phyloP scores from a whole-genome alignment of 23 red algal genomes.

The Pyropia haitanensis region DNA sequence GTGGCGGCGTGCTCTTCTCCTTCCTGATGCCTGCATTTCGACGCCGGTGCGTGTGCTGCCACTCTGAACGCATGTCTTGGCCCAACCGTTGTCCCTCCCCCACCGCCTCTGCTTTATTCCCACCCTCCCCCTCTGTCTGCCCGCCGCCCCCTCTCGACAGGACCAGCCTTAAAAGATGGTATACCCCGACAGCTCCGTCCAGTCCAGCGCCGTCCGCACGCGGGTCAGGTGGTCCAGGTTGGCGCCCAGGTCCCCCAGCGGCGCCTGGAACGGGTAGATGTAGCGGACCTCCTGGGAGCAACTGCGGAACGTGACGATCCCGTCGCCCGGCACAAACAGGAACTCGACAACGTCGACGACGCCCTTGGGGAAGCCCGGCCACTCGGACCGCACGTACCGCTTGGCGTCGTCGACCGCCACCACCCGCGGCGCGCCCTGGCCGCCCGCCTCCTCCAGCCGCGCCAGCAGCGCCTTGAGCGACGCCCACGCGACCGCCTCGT shows the following conservation, averaged over 20 bases:
- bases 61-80: too few relatives aligned
- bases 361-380: constrained; percentile 36
- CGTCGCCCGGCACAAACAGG: constrained; percentile 31
- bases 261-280: constrained; percentile 73
- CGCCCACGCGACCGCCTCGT: constrained; percentile 43
- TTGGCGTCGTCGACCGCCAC: constrained; percentile 13
- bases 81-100: too few relatives aligned
- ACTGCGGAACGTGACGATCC: constrained; percentile 47
- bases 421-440: constrained; percentile 19
- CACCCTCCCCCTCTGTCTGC: too few relatives aligned
- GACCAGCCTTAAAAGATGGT: too few relatives aligned
- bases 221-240: constrained; percentile 2
- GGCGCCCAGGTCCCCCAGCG: constrained; percentile 20
- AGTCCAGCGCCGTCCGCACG: too few relatives aligned
- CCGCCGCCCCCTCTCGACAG: too few relatives aligned
- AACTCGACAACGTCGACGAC: constrained; percentile 79
- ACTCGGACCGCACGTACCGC: constrained; percentile 62
- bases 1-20: too few relatives aligned
- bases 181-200: too few relatives aligned
- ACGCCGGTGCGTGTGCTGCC: too few relatives aligned
- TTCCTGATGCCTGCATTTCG: too few relatives aligned
- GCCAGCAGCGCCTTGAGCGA: constrained; percentile 41
- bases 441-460: constrained; percentile 14
- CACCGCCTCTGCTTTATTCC: too few relatives aligned
- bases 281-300: constrained; percentile 43